phyloP scores from a whole-genome alignment of 306 rosid genomes.

The Senna tora region DNA sequence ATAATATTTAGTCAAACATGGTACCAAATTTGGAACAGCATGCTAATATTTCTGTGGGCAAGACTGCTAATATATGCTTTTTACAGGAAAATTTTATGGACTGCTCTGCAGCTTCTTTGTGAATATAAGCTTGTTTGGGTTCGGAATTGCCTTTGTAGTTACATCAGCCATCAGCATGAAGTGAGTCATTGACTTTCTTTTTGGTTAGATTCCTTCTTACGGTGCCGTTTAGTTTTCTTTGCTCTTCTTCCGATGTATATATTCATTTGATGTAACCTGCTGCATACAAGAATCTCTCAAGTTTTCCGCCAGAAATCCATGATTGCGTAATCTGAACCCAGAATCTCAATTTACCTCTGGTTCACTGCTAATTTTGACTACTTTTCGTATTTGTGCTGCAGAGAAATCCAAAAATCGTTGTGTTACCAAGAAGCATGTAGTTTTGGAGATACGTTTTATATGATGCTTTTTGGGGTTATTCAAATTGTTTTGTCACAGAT shows the following conservation, averaged over 20 bases:
- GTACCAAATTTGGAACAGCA: constrained; percentile 1
- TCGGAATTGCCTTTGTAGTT: constrained; percentile 53
- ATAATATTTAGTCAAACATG: constrained; percentile 1
- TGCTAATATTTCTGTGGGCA: constrained; percentile 10
- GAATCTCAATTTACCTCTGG: constrained; percentile 21
- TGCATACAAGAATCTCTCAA: too few species aligned
- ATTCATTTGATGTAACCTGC: too few species aligned
- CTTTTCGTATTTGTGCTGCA: constrained; percentile 18
- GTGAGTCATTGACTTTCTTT: constrained; percentile 34
- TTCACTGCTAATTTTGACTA: background rate
- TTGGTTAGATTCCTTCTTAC: background rate
- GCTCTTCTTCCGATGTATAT: too few species aligned
- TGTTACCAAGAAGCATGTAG: constrained; percentile 43
- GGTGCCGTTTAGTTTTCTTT: background rate
- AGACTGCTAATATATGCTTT: constrained; percentile 1
- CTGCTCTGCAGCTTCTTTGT: constrained; percentile 42
- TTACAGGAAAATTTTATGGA: constrained; percentile 41
- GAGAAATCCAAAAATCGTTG: constrained; percentile 49
- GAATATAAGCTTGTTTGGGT: constrained; percentile 52
- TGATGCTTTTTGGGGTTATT: constrained; percentile 60
- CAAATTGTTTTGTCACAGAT: constrained; percentile 71
- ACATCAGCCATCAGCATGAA: constrained; percentile 54
- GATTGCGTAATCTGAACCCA: background rate
- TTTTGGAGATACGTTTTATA: constrained; percentile 41
- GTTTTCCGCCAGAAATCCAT: background rate